Conservation (phyloP, 2,329 filamentous ascomycete species). For the Scopulariopsis brevicaulis region DNA sequence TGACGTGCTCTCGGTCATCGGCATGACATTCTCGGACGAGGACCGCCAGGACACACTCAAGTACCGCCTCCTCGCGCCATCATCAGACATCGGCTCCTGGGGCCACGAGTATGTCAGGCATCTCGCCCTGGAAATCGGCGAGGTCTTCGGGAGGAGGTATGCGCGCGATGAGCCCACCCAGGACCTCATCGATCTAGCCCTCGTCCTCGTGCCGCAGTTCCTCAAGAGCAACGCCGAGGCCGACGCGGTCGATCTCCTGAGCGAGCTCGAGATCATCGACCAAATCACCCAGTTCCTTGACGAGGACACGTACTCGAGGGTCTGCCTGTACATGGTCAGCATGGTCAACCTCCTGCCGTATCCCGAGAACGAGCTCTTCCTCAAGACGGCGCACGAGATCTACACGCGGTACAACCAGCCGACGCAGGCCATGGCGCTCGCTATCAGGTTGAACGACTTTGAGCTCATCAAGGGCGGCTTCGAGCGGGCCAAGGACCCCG, state of each 20-base stretch:
- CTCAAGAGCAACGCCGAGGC: slow-evolving; percentile 96
- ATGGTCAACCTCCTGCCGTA: slow-evolving; percentile 98
- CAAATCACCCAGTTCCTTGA: slow-evolving; percentile 82
- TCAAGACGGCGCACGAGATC: slow-evolving; percentile 84
- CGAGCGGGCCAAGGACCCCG: slow-evolving; percentile 65
- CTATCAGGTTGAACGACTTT: slow-evolving; percentile 83
- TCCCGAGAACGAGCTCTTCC: slow-evolving; percentile 92
- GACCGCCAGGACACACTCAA: slow-evolving; percentile 93
- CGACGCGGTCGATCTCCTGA: slow-evolving; percentile 93
- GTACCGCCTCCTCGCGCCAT: slow-evolving; percentile 81
- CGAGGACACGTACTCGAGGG: slow-evolving; percentile 83
- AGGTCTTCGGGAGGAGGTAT: slow-evolving; percentile 82
- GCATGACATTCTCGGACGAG: slow-evolving; percentile 98
- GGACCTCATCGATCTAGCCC: slow-evolving; percentile 75
- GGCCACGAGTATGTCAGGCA: slow-evolving; percentile 97
- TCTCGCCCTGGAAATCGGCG: slow-evolving; percentile 87
- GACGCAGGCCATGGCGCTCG: slow-evolving; percentile 85
- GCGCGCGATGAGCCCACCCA: slow-evolving; percentile 73
- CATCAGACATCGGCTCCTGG: slow-evolving; percentile 91
- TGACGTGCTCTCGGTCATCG: slow-evolving; percentile 92
- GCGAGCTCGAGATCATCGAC: slow-evolving; percentile 95
- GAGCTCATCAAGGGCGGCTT: slow-evolving; percentile 77
- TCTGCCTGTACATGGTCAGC: slow-evolving; percentile 96
- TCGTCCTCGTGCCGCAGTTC: slow-evolving; percentile 84
- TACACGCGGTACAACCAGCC: slow-evolving; percentile 90